Conservation (phyloP, 1,284 basidiomycete species). For the Agaricales sp. region DNA sequence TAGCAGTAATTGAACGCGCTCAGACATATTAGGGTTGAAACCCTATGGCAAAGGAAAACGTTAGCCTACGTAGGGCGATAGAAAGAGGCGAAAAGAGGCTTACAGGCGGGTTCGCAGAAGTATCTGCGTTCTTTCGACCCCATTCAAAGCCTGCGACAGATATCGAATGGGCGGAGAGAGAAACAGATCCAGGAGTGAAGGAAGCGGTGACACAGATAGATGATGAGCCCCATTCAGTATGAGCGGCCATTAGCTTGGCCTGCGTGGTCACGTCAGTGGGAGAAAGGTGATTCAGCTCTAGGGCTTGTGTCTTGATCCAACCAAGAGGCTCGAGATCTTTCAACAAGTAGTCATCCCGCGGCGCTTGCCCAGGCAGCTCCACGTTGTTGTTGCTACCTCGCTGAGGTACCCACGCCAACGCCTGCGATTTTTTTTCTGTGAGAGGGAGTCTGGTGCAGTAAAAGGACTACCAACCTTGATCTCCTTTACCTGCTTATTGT, state of each 20-base stretch:
- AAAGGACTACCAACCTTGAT: slow-evolving; percentile 53
- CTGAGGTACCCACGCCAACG: slow-evolving; percentile 92
- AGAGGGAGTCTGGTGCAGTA: neutral
- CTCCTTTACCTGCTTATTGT: slow-evolving; percentile 98
- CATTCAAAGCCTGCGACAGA: slow-evolving; percentile 94
- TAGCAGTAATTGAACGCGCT: slow-evolving; percentile 88
- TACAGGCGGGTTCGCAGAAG: slow-evolving; percentile 71
- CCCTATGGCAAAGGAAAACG: slow-evolving; percentile 33
- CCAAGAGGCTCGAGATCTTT: slow-evolving; percentile 93
- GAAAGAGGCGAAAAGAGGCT: slow-evolving; percentile 15
- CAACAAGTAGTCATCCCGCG: slow-evolving; percentile 88
- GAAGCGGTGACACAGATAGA: slow-evolving; percentile 92
- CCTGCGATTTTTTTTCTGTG: slow-evolving; percentile 25
- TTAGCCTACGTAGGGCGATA: slow-evolving; percentile 8
- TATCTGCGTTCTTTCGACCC: slow-evolving; percentile 90
- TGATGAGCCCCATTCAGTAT: slow-evolving; percentile 90
- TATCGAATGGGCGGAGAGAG: slow-evolving; percentile 86
- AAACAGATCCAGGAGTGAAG: slow-evolving; percentile 97
- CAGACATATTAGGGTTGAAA: slow-evolving; percentile 97
- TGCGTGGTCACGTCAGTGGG: slow-evolving; percentile 94
- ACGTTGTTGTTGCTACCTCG: slow-evolving; percentile 91
- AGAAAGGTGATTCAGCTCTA: slow-evolving; percentile 88
- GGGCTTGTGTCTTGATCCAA: slow-evolving; percentile 96
- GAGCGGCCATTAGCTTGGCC: slow-evolving; percentile 93
- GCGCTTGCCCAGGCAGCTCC: slow-evolving; percentile 79